Evolutionary conservation across 345 rosid species (phyloP).

Genomic region (Capsella bursapastoris): DNA sequence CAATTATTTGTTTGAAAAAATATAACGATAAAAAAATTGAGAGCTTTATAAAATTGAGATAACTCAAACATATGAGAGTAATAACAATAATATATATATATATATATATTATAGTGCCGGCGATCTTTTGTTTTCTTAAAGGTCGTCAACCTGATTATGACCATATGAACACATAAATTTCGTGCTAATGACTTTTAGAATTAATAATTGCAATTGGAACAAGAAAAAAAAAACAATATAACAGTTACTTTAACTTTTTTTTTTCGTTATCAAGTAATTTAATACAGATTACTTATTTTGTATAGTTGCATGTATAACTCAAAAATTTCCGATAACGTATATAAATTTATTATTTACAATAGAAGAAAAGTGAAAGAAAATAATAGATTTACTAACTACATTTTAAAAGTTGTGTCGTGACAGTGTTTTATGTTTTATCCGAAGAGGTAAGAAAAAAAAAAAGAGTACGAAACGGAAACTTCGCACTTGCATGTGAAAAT

Average conservation of each 20-base stretch:
- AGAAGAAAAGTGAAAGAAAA: background rate
- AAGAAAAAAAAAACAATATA: background rate
- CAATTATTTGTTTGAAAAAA: slow-evolving; percentile 36
- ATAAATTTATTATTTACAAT: background rate
- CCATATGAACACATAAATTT: slow-evolving; percentile 17
- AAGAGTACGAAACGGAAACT: slow-evolving; percentile 23
- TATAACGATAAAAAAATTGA: background rate
- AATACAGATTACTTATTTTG: background rate
- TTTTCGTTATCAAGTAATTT: background rate
- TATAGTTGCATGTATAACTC: background rate
- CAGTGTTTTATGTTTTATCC: slow-evolving; percentile 30
- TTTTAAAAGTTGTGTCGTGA: slow-evolving; percentile 20
- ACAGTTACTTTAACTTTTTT: background rate
- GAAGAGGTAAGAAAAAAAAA: slow-evolving; percentile 37
- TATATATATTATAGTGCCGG: slow-evolving; percentile 9
- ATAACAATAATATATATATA: background rate
- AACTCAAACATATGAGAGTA: background rate
- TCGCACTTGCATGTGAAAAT: slow-evolving; percentile 38
- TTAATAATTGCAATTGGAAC: background rate
- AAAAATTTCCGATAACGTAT: background rate
- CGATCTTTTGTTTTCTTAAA: slow-evolving; percentile 20
- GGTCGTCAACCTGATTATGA: slow-evolving; percentile 29
- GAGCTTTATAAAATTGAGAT: background rate
- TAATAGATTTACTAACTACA: background rate
- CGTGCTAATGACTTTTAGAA: background rate